Evolutionary conservation across 129 eudicot species (phyloP).

Genomic region (Pulicaria dysenterica): DNA sequence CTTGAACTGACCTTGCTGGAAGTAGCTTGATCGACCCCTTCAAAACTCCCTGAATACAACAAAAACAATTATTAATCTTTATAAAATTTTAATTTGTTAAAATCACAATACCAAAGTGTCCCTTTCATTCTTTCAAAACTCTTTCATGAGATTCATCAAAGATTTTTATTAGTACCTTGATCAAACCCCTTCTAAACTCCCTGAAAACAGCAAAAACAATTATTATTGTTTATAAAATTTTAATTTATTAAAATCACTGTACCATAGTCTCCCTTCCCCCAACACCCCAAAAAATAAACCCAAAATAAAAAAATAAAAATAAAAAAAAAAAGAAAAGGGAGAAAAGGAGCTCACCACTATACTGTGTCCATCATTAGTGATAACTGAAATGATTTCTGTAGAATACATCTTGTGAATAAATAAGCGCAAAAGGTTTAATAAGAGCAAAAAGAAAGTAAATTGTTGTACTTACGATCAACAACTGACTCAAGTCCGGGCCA

Average conservation of each 20-base stretch:
- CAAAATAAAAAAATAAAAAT: no score
- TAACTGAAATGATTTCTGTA: conserved; percentile 74
- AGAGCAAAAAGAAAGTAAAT: not conserved
- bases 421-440: not conserved
- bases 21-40: no score
- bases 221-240: not conserved
- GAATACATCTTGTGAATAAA: not conserved
- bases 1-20: conserved; percentile 67
- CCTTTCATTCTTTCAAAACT: no score
- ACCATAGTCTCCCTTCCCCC: no score
- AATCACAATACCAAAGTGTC: no score
- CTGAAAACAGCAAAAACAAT: conserved; percentile 40
- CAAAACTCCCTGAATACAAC: no score
- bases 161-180: conserved; percentile 89
- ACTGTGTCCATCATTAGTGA: conserved; percentile 86
- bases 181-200: conserved; percentile 84
- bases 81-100: no score
- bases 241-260: not conserved
- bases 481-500: conserved; percentile 57
- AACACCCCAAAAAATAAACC: no score
- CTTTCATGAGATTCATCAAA: conserved; percentile 96
- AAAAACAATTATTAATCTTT: no score
- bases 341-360: conserved; percentile 64
- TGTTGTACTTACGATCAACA: conserved; percentile 52
- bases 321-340: not conserved